Conservation (phyloP, 2,329 filamentous ascomycete species). For the Fusarium sp. region DNA sequence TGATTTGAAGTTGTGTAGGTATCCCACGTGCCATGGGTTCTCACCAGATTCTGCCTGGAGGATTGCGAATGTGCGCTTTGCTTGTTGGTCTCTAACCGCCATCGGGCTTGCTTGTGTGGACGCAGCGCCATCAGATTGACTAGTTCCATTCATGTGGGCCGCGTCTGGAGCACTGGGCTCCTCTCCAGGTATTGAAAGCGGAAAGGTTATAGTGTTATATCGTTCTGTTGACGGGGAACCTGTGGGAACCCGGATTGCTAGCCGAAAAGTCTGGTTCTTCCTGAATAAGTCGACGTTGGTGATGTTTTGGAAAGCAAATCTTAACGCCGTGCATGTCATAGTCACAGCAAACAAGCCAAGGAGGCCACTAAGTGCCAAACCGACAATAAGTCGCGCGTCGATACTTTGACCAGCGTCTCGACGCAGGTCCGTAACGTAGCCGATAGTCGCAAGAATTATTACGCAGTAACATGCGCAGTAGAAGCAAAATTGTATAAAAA, state of each 20-base stretch:
- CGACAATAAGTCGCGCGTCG: constrained; percentile 73
- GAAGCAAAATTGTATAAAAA: constrained; percentile 87
- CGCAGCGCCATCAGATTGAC: constrained; percentile 3
- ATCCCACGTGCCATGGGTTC: constrained; percentile 86
- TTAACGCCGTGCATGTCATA: constrained; percentile 79
- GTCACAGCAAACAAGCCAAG: constrained; percentile 84
- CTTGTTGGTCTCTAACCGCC: constrained; percentile 56
- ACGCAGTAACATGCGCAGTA: constrained; percentile 77
- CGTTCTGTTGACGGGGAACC: constrained; percentile 54
- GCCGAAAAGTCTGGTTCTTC: constrained; percentile 70
- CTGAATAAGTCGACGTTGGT: constrained; percentile 87
- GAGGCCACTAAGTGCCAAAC: constrained; percentile 73
- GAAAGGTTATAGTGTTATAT: constrained; percentile 69
- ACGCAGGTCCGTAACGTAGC: constrained; percentile 71
- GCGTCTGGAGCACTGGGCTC: constrained; percentile 9
- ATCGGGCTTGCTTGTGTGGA: constrained; percentile 27
- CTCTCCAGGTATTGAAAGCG: constrained; percentile 53
- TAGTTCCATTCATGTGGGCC: constrained; percentile 4
- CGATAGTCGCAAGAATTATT: constrained; percentile 71
- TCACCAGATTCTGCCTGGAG: constrained; percentile 77
- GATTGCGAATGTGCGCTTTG: constrained; percentile 80
- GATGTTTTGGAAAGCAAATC: constrained; percentile 77
- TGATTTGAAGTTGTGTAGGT: constrained; percentile 76
- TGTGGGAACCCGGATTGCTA: constrained; percentile 78
- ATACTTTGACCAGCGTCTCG: constrained; percentile 51